phyloP scores from a whole-genome alignment of 192 early-diverging fungal species.

The Rhizophagus prolifer region DNA sequence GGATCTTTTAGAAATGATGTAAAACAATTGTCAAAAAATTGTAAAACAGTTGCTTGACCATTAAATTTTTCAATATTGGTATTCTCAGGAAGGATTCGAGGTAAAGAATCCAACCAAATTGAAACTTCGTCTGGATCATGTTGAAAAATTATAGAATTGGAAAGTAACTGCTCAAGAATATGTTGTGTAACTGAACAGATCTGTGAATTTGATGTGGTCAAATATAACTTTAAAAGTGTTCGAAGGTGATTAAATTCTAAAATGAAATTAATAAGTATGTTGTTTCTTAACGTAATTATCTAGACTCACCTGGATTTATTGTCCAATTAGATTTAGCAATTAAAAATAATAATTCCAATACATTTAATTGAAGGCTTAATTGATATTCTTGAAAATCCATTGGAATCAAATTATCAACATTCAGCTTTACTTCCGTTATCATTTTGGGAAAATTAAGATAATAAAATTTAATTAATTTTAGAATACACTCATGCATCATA shows the following conservation, averaged over 20 bases:
- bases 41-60: conserved; percentile 42
- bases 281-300: not conserved
- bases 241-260: conserved; percentile 46
- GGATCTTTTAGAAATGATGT: conserved; percentile 55
- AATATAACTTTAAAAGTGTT: conserved; percentile 53
- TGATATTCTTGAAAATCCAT: conserved; percentile 53
- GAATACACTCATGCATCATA: conserved; percentile 51
- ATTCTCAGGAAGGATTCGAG: conserved; percentile 29
- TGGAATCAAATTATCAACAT: conserved; percentile 73
- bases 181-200: conserved; percentile 43
- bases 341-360: conserved; percentile 60
- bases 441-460: conserved; percentile 63
- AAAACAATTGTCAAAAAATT: conserved; percentile 70
- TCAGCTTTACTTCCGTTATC: conserved; percentile 69
- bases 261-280: not conserved
- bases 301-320: not conserved
- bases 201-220: conserved; percentile 47
- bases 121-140: conserved; percentile 54
- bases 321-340: conserved; percentile 71
- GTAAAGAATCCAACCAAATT: conserved; percentile 61
- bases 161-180: conserved; percentile 48
- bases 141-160: conserved; percentile 59
- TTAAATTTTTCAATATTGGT: conserved; percentile 32
- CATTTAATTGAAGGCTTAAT: conserved; percentile 54
- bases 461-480: conserved; percentile 66